These are phyloP conservation scores for Lasiosphaeris hirsuta DNA, from an alignment of 495 filamentous ascomycete genomes.

Conservation along the genomic window DNA sequence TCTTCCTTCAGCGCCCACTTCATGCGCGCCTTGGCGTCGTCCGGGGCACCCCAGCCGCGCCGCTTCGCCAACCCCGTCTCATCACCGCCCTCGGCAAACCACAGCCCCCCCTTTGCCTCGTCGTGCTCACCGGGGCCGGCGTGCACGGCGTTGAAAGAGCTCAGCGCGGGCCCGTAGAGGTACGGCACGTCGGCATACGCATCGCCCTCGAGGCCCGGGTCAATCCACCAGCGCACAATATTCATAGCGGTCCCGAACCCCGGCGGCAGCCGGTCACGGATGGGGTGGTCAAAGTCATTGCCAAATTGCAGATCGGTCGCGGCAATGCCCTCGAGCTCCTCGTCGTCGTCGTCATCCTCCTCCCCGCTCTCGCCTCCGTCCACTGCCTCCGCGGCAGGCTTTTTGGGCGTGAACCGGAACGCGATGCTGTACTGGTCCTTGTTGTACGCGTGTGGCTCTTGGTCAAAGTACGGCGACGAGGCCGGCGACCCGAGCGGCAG, in stretches of 20 bases:
- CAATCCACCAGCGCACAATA: conserved; percentile 79
- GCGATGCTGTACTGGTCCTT: conserved; percentile 78
- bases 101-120: conserved; percentile 44
- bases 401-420: conserved; percentile 69
- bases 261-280: conserved; percentile 79
- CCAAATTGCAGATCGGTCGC: conserved; percentile 79
- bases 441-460: conserved; percentile 55
- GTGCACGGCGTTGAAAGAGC: conserved; percentile 68
- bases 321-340: conserved; percentile 44
- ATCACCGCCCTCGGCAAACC: conserved; percentile 68
- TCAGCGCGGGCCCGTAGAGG: conserved; percentile 73
- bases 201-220: conserved; percentile 85
- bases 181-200: conserved; percentile 81
- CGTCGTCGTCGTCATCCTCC: no score
- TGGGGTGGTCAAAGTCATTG: conserved; percentile 87
- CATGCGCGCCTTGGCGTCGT: conserved; percentile 52
- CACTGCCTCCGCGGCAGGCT: conserved; percentile 23
- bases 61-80: conserved; percentile 54
- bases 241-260: conserved; percentile 79
- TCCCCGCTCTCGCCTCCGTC: no score
- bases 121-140: conserved; percentile 53
- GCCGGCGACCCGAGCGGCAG: conserved; percentile 55
- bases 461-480: conserved; percentile 70
- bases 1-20: conserved; percentile 58
- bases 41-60: conserved; percentile 48